Percentiles rank a stretch among this genome's conserved stretches.
phyloP scores from a whole-genome alignment of 371 early-diverging fungal species.

The Fennellomyces sp. region DNA sequence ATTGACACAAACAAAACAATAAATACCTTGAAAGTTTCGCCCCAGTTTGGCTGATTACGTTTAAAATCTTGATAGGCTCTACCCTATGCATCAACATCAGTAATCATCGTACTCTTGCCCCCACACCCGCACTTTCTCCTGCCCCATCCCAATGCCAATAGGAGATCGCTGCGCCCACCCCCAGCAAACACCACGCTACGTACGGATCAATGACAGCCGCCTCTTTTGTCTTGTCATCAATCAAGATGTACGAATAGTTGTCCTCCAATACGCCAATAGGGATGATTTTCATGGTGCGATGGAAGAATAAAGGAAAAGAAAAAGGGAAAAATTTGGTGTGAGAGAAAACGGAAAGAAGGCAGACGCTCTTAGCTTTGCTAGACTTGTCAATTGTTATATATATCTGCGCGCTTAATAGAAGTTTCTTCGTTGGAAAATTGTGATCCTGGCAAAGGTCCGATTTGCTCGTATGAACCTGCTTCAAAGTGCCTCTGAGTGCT shows the following conservation, averaged over 20 bases:
- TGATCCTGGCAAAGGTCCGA: conserved; percentile 8
- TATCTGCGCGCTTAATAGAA: conserved; percentile 11
- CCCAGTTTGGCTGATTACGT: conserved; percentile 31
- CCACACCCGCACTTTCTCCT: background rate
- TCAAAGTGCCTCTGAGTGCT: too few relatives aligned
- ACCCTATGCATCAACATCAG: conserved; percentile 19
- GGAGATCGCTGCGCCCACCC: background rate
- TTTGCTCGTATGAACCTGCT: too few relatives aligned
- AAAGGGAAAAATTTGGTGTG: background rate
- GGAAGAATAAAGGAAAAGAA: background rate
- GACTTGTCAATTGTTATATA: conserved; percentile 8
- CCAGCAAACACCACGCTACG: background rate
- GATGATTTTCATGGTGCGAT: conserved; percentile 25
- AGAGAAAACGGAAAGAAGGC: conserved; percentile 2
- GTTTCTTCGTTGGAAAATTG: conserved; percentile 14
- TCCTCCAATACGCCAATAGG: conserved; percentile 29
- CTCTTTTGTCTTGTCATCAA: conserved; percentile 69
- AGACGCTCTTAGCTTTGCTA: background rate
- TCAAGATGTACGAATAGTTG: conserved; percentile 75
- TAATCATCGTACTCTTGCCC: background rate
- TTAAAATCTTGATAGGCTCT: conserved; percentile 58
- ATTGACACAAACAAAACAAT: conserved; percentile 19
- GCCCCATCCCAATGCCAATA: background rate
- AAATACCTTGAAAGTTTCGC: conserved; percentile 56
- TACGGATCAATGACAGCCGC: conserved; percentile 64